phyloP scores from a whole-genome alignment of 768 basidiomycete species.

The Rubroboletus satanas region DNA sequence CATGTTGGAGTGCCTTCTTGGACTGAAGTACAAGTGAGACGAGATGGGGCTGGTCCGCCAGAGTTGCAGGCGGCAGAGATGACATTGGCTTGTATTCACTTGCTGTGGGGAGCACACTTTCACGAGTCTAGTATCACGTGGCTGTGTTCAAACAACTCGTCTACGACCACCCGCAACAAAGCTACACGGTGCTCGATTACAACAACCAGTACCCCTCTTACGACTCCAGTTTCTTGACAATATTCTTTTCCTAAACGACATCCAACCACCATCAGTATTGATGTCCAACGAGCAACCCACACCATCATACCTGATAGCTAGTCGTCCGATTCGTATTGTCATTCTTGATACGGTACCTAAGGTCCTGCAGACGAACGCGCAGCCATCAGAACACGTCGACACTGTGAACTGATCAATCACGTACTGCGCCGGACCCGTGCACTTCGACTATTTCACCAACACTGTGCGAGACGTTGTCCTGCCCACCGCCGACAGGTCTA shows the following conservation, averaged over 20 bases:
- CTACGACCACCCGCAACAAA: neutral
- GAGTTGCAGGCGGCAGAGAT: constrained; percentile 12
- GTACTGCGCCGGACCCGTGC: constrained; percentile 32
- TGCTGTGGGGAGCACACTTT: neutral
- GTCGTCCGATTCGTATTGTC: constrained; percentile 42
- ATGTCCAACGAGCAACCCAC: neutral
- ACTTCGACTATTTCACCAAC: constrained; percentile 35
- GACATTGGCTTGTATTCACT: constrained; percentile 10
- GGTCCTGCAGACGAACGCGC: constrained; percentile 19
- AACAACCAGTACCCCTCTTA: neutral
- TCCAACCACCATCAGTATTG: neutral
- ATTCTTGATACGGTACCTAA: constrained; percentile 39
- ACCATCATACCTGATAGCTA: constrained; percentile 31
- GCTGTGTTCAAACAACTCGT: constrained; percentile 8
- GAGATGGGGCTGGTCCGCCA: constrained; percentile 54
- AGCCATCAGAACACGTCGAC: neutral
- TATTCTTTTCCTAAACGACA: constrained; percentile 34
- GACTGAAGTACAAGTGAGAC: constrained; percentile 76
- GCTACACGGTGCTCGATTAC: constrained; percentile 1
- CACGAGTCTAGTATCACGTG: neutral
- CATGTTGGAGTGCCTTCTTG: constrained; percentile 77
- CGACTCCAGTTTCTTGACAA: constrained; percentile 28
- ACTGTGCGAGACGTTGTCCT: constrained; percentile 39
- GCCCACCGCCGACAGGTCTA: constrained; percentile 38
- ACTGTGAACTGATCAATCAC: neutral